Evolutionary conservation across 2,329 filamentous ascomycete genomes (phyloP).

Genomic region (Sporothrix globosa): DNA sequence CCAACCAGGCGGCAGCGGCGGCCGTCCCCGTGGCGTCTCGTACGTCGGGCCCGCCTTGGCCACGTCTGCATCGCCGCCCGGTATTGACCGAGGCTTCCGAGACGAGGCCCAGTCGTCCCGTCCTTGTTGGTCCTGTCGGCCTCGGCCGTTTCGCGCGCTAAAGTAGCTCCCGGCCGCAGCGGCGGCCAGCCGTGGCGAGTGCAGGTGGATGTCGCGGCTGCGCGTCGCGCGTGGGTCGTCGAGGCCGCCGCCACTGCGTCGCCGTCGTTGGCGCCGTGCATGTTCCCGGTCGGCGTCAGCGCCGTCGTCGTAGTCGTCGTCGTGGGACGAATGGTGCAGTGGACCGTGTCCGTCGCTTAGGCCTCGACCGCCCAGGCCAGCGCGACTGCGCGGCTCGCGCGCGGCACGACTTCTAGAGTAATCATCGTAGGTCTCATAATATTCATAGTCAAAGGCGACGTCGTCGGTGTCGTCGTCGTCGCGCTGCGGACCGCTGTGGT

Average conservation of each 20-base stretch:
- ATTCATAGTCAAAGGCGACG: conserved; percentile 25
- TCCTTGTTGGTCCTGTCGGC: not conserved
- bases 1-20: conserved; percentile 59
- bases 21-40: conserved; percentile 43
- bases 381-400: not conserved
- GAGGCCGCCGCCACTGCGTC: not conserved
- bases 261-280: not conserved
- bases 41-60: conserved; percentile 29
- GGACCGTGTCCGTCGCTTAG: not conserved
- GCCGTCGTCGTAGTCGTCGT: not conserved
- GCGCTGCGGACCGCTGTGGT: conserved; percentile 23
- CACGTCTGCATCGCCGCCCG: not conserved
- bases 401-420: not conserved
- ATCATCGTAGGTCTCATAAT: conserved; percentile 17
- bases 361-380: not conserved
- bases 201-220: conserved; percentile 1
- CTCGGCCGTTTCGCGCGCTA: not conserved
- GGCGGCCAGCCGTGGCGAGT: conserved; percentile 1
- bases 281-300: not conserved
- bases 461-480: conserved; percentile 18
- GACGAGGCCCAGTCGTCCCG: not conserved
- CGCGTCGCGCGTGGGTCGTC: not conserved
- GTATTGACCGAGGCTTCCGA: conserved; percentile 15
- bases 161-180: conserved; percentile 7
- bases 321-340: conserved; percentile 3